Evolutionary conservation across 805 yeast species (phyloP).

Genomic region (Starmerella gropengiesseri): DNA sequence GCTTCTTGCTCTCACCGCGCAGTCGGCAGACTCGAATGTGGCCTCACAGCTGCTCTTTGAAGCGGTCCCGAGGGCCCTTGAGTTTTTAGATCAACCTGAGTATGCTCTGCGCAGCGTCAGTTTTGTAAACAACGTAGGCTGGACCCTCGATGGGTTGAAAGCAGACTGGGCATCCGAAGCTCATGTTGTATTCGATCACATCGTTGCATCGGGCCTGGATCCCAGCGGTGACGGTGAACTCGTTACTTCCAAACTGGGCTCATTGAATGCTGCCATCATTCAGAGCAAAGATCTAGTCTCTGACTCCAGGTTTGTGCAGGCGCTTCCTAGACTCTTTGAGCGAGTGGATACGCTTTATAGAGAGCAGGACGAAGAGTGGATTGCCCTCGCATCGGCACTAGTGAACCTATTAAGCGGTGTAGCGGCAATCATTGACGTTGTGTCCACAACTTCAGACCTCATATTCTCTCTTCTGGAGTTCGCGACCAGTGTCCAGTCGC

Average conservation of each 20-base stretch:
- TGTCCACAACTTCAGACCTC: conserved; percentile 8
- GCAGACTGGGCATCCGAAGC: conserved; percentile 33
- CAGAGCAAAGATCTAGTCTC: conserved; percentile 3
- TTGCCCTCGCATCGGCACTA: conserved; percentile 7
- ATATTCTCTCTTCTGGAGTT: conserved; percentile 15
- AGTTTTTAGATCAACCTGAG: conserved; percentile 25
- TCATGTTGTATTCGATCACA: conserved; percentile 23
- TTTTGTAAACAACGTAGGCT: conserved; percentile 51
- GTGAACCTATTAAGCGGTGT: conserved; percentile 7
- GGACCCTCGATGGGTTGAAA: conserved; percentile 20
- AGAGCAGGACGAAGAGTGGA: conserved; percentile 9
- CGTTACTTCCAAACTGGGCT: conserved; percentile 23
- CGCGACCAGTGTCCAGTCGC: conserved; percentile 31
- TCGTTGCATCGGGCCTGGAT: conserved; percentile 13
- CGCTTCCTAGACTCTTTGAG: neutral
- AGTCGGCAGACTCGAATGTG: conserved; percentile 16
- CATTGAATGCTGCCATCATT: conserved; percentile 20
- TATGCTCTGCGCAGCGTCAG: conserved; percentile 47
- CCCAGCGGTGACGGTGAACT: conserved; percentile 23
- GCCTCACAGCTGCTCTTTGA: conserved; percentile 16
- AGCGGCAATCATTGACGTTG: conserved; percentile 2
- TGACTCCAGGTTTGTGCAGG: neutral
- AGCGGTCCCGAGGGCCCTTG: conserved; percentile 29
- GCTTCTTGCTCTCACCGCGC: conserved; percentile 40
- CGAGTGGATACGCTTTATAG: conserved; percentile 6